A percentile compares a stretch with the other conserved stretches of the same genome.
phyloP scores from a whole-genome alignment of 2,329 filamentous ascomycete species.

The Byssochlamys sp. region DNA sequence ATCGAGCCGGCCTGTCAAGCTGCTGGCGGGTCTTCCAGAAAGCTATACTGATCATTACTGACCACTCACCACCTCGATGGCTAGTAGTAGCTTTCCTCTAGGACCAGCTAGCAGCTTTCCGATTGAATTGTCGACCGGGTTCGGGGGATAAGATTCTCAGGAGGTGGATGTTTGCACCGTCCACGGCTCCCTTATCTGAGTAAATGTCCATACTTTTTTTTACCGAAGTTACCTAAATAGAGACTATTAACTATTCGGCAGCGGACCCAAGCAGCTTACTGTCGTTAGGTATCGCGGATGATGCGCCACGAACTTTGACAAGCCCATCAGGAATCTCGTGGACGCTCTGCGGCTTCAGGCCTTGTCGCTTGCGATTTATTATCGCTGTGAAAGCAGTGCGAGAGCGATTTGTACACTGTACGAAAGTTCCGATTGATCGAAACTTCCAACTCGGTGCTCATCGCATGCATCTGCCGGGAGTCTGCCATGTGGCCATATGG shows the following conservation, averaged over 20 bases:
- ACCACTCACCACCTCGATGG: not conserved
- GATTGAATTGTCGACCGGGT: not conserved
- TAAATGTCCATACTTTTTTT: not conserved
- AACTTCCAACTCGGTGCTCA: not conserved
- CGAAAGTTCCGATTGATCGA: not conserved
- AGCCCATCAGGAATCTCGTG: not conserved
- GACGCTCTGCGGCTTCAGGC: not conserved
- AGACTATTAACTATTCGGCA: not conserved
- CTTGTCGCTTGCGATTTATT: not conserved
- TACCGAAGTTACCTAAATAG: not conserved
- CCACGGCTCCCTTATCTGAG: not conserved
- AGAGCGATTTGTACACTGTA: not conserved
- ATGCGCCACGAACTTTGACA: not conserved
- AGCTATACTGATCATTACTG: not conserved
- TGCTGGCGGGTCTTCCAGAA: not conserved
- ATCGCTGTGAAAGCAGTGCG: not conserved
- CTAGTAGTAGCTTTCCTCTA: not conserved
- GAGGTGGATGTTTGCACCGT: not conserved
- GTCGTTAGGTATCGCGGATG: not conserved
- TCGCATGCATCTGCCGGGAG: not conserved
- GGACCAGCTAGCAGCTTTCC: not conserved
- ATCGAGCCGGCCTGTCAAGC: not conserved
- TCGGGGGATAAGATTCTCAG: not conserved
- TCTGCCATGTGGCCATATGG: slow-evolving; percentile 1
- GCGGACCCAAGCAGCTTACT: not conserved